These are phyloP conservation scores for Exophiala spinifera DNA, from an alignment of 2,329 filamentous ascomycete species.

Conservation along the genomic window DNA sequence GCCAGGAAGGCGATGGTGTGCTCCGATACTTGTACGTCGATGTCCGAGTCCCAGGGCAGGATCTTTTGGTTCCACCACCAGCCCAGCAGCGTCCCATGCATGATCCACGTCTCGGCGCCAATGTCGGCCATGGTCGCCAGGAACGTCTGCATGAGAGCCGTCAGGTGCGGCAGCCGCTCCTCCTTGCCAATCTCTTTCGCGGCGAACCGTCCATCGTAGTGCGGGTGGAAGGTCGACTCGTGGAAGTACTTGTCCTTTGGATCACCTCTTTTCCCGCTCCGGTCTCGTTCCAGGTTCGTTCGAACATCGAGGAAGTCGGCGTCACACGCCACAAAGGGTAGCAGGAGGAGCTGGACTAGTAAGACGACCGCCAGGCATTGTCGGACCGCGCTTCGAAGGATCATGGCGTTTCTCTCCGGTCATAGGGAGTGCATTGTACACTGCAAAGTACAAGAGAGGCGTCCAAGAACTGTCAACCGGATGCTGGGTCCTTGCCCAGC, in stretches of 20 bases:
- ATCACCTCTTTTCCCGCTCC: conserved; percentile 39
- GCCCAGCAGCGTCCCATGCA: conserved; percentile 59
- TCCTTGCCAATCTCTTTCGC: conserved; percentile 44
- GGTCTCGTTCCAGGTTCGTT: conserved; percentile 39
- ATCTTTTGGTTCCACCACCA: conserved; percentile 64
- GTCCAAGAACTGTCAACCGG: no score
- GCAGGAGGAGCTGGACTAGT: conserved; percentile 8
- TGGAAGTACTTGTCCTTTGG: conserved; percentile 51
- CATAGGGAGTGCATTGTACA: conserved; percentile 1
- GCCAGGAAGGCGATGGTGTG: conserved; percentile 55
- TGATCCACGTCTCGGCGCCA: conserved; percentile 60
- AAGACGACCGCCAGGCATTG: conserved; percentile 9
- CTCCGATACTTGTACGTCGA: conserved; percentile 59
- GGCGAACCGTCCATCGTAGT: conserved; percentile 55
- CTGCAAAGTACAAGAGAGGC: not conserved
- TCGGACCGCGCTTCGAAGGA: conserved; percentile 1
- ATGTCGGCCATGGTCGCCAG: conserved; percentile 55
- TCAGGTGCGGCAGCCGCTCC: conserved; percentile 49
- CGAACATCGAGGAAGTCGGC: conserved; percentile 46
- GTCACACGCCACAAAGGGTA: conserved; percentile 32
- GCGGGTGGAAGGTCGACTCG: conserved; percentile 32
- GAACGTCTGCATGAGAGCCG: conserved; percentile 54
- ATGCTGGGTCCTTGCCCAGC: not conserved
- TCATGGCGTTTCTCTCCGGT: conserved; percentile 4
- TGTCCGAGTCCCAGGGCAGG: conserved; percentile 61